These are phyloP conservation scores for Perilla frutescens DNA, from an alignment of 257 asterid genomes.

Conservation along the genomic window DNA sequence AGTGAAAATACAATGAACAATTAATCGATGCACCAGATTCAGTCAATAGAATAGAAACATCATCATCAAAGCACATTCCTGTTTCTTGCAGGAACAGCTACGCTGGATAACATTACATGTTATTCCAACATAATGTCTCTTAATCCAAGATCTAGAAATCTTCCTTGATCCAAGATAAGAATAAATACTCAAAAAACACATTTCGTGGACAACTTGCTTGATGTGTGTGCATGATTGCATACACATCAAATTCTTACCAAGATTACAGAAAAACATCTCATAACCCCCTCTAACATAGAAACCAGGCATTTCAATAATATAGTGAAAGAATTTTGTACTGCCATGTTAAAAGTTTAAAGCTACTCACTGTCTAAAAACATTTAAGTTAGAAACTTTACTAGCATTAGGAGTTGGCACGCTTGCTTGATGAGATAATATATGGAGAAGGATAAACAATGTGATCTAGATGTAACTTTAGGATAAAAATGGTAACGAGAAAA, in stretches of 20 bases:
- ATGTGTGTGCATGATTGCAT: not conserved
- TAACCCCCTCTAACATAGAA: not conserved
- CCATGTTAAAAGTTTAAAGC: conserved; percentile 8
- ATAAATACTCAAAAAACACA: not conserved
- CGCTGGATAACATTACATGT: not conserved
- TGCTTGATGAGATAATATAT: conserved; percentile 18
- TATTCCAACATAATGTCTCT: not conserved
- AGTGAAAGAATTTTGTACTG: conserved; percentile 6
- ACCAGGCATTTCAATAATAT: not conserved
- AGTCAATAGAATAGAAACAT: not conserved
- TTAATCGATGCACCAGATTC: not conserved
- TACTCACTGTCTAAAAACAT: conserved; percentile 6
- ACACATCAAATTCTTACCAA: not conserved
- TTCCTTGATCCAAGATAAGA: conserved; percentile 7
- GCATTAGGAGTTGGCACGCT: not conserved
- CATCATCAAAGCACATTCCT: not conserved
- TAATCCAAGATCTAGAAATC: not conserved
- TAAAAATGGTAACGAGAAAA: conserved; percentile 13
- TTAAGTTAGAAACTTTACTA: not conserved
- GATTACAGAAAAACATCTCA: not conserved
- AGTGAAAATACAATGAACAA: not conserved
- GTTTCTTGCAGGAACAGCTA: conserved; percentile 1
- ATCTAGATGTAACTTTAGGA: conserved; percentile 19
- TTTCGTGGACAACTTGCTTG: conserved; percentile 8
- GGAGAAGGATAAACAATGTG: conserved; percentile 18